Evolutionary conservation across 208 protist genomes (phyloP).

Genomic region (Acanthamoeba triangularis): DNA sequence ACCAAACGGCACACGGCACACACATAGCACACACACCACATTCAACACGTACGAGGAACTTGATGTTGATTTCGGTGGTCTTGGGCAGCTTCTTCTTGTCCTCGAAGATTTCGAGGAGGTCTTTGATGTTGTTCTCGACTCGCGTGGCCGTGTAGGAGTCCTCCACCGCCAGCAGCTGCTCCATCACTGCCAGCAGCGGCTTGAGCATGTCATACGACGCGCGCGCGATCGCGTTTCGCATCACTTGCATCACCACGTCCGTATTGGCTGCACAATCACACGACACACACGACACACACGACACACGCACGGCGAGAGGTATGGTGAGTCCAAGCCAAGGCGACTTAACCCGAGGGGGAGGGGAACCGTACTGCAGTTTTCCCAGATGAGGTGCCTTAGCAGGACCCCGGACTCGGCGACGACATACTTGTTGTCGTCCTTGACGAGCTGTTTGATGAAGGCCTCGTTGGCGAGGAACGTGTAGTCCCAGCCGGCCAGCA

Average conservation of each 20-base stretch:
- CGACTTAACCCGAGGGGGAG: not conserved
- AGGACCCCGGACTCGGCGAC: not conserved
- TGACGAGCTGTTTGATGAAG: not conserved
- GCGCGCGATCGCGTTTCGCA: not conserved
- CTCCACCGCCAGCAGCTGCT: slow-evolving; percentile 14
- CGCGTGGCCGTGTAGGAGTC: slow-evolving; percentile 13
- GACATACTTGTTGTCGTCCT: slow-evolving; percentile 50
- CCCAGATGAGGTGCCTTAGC: slow-evolving; percentile 29
- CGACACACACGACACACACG: not conserved
- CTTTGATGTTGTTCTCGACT: not conserved
- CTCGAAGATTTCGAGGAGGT: slow-evolving; percentile 32
- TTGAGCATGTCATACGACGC: slow-evolving; percentile 31
- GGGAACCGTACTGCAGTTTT: slow-evolving; percentile 11
- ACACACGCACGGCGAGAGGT: not conserved
- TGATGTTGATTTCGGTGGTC: slow-evolving; percentile 68
- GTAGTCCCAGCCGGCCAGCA: not conserved
- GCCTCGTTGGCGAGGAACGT: slow-evolving; percentile 22
- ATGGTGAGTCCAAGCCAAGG: too few relatives aligned
- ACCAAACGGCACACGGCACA: not conserved
- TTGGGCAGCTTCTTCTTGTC: slow-evolving; percentile 59
- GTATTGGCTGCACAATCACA: not conserved
- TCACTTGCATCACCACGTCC: slow-evolving; percentile 27
- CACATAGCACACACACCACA: not conserved
- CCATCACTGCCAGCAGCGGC: slow-evolving; percentile 17
- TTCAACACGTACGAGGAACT: slow-evolving; percentile 4